These are phyloP conservation scores for Citrus trifoliata DNA, from an alignment of 345 rosid genomes.

Conservation along the genomic window DNA sequence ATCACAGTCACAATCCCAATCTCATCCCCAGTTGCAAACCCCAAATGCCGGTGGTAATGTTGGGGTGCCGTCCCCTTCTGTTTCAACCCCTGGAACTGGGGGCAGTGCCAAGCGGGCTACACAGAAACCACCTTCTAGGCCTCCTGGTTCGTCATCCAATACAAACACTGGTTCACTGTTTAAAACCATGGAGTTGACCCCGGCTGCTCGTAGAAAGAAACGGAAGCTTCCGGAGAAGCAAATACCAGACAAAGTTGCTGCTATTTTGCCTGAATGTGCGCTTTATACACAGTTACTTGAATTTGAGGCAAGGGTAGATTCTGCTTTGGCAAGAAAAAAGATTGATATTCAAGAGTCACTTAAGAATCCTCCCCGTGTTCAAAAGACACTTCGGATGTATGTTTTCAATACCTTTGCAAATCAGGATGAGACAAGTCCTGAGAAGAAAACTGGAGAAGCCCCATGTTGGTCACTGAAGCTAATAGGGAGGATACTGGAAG, in stretches of 20 bases:
- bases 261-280: slow-evolving; percentile 46
- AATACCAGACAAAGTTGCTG: slow-evolving; percentile 51
- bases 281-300: slow-evolving; percentile 53
- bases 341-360: slow-evolving; percentile 44
- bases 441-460: slow-evolving; percentile 26
- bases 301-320: slow-evolving; percentile 50
- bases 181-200: slow-evolving; percentile 57
- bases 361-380: slow-evolving; percentile 40
- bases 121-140: slow-evolving; percentile 50
- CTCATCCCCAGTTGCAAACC: slow-evolving; percentile 31
- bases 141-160: slow-evolving; percentile 37
- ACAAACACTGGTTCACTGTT: slow-evolving; percentile 30
- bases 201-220: slow-evolving; percentile 42
- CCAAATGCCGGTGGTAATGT: slow-evolving; percentile 22
- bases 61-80: slow-evolving; percentile 28
- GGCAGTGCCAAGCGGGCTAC: slow-evolving; percentile 37
- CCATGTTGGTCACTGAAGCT: slow-evolving; percentile 63
- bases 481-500: slow-evolving; percentile 55
- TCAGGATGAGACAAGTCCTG: slow-evolving; percentile 29
- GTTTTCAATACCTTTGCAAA: slow-evolving; percentile 48
- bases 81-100: slow-evolving; percentile 36
- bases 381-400: slow-evolving; percentile 48
- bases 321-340: slow-evolving; percentile 48
- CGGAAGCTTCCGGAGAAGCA: slow-evolving; percentile 45
- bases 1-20: slow-evolving; percentile 13